Percentiles rank a stretch among this genome's conserved stretches.
Conservation (phyloP, 495 filamentous ascomycete genomes). For the Mytilinidion resinicola region DNA sequence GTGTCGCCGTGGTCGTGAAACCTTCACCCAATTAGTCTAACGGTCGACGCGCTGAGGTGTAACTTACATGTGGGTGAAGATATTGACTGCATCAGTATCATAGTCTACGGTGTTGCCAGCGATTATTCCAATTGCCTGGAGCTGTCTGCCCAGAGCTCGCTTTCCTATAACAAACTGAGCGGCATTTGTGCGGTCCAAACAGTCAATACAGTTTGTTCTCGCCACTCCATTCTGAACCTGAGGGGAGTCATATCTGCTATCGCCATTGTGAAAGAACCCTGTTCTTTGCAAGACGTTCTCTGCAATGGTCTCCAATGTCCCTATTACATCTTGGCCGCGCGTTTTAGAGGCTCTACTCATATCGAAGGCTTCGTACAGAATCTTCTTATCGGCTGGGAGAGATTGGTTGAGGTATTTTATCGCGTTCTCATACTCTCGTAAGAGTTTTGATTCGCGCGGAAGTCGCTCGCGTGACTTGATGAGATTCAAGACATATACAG, state of each 20-base stretch:
- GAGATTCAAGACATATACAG: conserved; percentile 86
- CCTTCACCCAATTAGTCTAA: conserved; percentile 10
- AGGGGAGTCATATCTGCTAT: conserved; percentile 53
- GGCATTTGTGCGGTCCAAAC: conserved; percentile 91
- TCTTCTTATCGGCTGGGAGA: conserved; percentile 73
- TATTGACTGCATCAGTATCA: conserved; percentile 89
- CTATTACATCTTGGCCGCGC: conserved; percentile 93
- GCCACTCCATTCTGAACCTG: conserved; percentile 87
- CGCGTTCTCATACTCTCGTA: conserved; percentile 80
- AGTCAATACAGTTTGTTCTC: conserved; percentile 96
- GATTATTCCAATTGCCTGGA: conserved; percentile 87
- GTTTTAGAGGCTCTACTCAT: conserved; percentile 94
- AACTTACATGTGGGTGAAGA: conserved; percentile 84
- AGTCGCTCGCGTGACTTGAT: conserved; percentile 86
- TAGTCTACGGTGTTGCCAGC: conserved; percentile 74
- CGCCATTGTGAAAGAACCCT: conserved; percentile 91
- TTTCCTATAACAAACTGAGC: conserved; percentile 99
- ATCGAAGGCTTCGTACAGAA: conserved; percentile 91
- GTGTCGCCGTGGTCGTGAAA: conserved; percentile 95
- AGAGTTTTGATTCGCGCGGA: conserved; percentile 86
- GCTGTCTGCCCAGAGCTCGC: conserved; percentile 81
- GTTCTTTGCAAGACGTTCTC: conserved; percentile 78
- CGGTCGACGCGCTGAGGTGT: neutral
- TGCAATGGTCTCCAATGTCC: conserved; percentile 79
- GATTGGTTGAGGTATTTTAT: conserved; percentile 94